phyloP scores from a whole-genome alignment of 2,329 filamentous ascomycete genomes.

The Epichloe sp. region DNA sequence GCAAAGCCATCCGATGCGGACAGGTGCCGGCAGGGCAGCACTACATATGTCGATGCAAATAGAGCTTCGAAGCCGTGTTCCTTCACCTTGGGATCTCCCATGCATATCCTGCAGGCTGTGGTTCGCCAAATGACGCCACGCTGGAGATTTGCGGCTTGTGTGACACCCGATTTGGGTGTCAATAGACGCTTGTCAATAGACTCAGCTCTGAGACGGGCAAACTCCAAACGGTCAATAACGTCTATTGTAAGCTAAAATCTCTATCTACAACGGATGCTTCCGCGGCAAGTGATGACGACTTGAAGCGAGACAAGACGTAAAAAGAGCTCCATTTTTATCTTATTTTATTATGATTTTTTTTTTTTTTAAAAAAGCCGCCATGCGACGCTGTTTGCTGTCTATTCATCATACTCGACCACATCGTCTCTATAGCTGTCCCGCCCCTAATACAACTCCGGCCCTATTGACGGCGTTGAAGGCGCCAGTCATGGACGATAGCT shows the following conservation, averaged over 20 bases:
- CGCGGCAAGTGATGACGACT: neutral
- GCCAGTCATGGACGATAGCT: neutral
- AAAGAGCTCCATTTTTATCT: neutral
- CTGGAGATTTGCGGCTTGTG: slow-evolving; percentile 5
- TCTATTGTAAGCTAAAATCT: slow-evolving; percentile 2
- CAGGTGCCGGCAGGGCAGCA: neutral
- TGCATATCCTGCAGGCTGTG: neutral
- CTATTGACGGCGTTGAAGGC: neutral
- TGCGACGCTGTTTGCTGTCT: slow-evolving; percentile 1
- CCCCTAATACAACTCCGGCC: neutral
- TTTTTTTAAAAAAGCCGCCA: neutral
- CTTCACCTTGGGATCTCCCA: neutral
- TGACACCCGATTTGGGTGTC: slow-evolving; percentile 19
- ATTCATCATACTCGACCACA: neutral
- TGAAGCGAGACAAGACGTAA: neutral
- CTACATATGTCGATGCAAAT: neutral
- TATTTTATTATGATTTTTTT: too few species aligned
- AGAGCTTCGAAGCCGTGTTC: neutral
- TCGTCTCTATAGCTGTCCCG: neutral
- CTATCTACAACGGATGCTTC: slow-evolving; percentile 1
- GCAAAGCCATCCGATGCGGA: neutral
- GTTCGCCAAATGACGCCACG: slow-evolving; percentile 16
- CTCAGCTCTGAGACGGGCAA: slow-evolving; percentile 5
- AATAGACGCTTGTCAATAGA: slow-evolving; percentile 23
- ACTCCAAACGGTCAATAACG: slow-evolving; percentile 3